Evolutionary conservation across 129 eudicot species (phyloP).

Genomic region (Flaveria brownii): DNA sequence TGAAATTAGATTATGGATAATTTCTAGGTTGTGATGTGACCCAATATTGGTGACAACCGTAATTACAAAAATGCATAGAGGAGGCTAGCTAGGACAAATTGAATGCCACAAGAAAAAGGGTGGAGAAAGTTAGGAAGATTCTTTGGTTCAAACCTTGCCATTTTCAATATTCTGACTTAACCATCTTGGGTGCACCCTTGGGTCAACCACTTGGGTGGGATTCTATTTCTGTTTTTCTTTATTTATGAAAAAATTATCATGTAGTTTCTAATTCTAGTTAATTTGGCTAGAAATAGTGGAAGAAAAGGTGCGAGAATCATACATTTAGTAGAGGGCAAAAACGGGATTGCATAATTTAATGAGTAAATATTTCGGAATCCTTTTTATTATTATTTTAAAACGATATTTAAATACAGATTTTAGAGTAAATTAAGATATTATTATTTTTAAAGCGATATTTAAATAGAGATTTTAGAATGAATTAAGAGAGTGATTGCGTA

Average conservation of each 20-base stretch:
- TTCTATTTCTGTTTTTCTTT: constrained; percentile 1
- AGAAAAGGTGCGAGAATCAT: constrained; percentile 8
- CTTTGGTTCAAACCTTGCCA: constrained; percentile 47
- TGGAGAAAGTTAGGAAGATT: constrained; percentile 67
- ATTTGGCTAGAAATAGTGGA: background rate
- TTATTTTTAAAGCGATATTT: too few species aligned
- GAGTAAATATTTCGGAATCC: too few species aligned
- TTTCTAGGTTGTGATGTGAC: constrained; percentile 29
- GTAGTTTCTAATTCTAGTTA: background rate
- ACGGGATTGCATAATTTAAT: too few species aligned
- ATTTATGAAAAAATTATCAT: background rate
- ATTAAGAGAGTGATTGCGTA: too few species aligned
- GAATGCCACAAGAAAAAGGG: constrained; percentile 58
- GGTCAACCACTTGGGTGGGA: constrained; percentile 51
- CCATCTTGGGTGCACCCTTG: constrained; percentile 31
- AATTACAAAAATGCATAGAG: constrained; percentile 20
- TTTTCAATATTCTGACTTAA: constrained; percentile 35
- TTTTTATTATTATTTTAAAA: too few species aligned
- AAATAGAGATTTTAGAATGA: too few species aligned
- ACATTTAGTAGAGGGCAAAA: too few species aligned
- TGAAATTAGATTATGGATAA: constrained; percentile 16
- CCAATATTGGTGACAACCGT: constrained; percentile 24
- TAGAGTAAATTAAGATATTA: too few species aligned
- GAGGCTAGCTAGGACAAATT: constrained; percentile 25
- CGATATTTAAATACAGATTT: too few species aligned